Evolutionary conservation across 306 rosid species (phyloP).

Genomic region (Biancaea sappan): DNA sequence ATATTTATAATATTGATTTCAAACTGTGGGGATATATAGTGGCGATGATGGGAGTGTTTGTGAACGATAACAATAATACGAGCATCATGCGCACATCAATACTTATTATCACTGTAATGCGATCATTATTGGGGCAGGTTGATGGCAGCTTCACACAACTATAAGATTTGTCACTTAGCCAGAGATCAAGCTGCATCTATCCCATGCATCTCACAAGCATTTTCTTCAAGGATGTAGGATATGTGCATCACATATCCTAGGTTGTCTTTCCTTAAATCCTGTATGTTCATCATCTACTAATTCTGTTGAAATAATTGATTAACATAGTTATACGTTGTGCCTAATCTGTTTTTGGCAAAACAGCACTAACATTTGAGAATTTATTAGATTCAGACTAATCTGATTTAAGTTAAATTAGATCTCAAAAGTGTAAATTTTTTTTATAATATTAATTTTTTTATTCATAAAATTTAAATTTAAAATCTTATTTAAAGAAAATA

Average conservation of each 20-base stretch:
- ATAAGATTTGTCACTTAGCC: constrained; percentile 16
- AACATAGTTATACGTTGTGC: constrained; percentile 8
- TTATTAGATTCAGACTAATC: no score
- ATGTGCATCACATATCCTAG: constrained; percentile 26
- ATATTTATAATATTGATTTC: background rate
- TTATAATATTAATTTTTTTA: no score
- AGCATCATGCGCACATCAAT: constrained; percentile 13
- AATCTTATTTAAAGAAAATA: no score
- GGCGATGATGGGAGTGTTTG: background rate
- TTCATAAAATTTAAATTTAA: no score
- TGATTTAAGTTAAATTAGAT: no score
- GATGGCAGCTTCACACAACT: constrained; percentile 30
- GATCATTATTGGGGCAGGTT: constrained; percentile 11
- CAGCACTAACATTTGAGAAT: no score
- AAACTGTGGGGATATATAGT: background rate
- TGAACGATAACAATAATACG: constrained; percentile 9
- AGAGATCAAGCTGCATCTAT: background rate
- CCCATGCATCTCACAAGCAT: constrained; percentile 12
- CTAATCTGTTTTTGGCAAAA: no score
- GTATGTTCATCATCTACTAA: constrained; percentile 2
- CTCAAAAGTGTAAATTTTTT: no score
- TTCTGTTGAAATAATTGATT: constrained; percentile 19
- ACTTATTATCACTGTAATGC: background rate
- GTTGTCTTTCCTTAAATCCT: constrained; percentile 18
- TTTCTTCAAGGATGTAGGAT: constrained; percentile 6